A percentile compares a stretch with the other conserved stretches of the same genome.
Evolutionary conservation across 208 protist species (phyloP).

Genomic region (Leishmania guyanensis): DNA sequence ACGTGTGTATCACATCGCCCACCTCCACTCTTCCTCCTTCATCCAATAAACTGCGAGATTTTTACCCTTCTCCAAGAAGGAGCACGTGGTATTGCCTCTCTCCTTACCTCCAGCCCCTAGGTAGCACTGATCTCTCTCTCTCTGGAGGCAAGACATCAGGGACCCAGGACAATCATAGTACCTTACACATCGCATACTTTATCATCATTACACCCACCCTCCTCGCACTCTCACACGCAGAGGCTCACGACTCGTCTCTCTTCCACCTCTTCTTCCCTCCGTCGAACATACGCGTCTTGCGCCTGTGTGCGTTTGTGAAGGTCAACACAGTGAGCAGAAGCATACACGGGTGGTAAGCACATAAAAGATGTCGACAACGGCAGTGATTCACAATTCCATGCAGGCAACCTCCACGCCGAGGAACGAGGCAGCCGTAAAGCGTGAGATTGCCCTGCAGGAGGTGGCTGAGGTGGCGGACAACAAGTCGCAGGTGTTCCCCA

Average conservation of each 20-base stretch:
- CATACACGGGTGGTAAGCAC: background rate
- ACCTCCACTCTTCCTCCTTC: background rate
- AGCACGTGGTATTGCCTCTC: background rate
- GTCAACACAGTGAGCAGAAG: background rate
- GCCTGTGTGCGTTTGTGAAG: background rate
- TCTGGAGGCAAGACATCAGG: background rate
- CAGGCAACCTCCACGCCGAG: slow-evolving; percentile 12
- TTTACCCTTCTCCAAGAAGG: background rate
- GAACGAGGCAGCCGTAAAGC: slow-evolving; percentile 30
- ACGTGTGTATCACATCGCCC: background rate
- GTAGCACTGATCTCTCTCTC: background rate
- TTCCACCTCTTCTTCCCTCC: slow-evolving; percentile 2
- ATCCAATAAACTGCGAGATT: background rate
- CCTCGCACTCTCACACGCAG: background rate
- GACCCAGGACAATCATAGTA: background rate
- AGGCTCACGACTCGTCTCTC: background rate
- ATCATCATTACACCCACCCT: background rate
- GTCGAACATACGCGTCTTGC: background rate
- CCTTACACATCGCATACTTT: background rate
- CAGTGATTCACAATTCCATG: slow-evolving; percentile 19
- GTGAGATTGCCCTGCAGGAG: slow-evolving; percentile 23
- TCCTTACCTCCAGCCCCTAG: background rate
- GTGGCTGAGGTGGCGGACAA: slow-evolving; percentile 26
- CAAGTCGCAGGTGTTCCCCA: slow-evolving; percentile 26
- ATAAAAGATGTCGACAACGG: slow-evolving; percentile 12